Conservation (phyloP, 1,139 yeast species). For the Kazachstania sp. region DNA sequence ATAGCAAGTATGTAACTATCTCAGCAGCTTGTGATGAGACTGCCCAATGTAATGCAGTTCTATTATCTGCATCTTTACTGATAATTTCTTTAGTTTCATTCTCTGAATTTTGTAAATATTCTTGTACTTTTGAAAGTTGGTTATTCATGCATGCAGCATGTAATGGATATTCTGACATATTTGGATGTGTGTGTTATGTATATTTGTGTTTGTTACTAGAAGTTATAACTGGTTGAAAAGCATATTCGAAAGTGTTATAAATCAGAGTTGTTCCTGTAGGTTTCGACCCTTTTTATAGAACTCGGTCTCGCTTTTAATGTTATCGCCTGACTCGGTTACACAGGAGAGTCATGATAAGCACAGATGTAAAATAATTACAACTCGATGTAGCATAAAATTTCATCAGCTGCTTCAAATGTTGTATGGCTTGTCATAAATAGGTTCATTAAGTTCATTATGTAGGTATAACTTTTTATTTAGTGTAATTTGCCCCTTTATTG, state of each 20-base stretch:
- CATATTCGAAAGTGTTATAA: background rate
- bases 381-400: too few relatives aligned
- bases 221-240: background rate
- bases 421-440: too few relatives aligned
- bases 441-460: too few relatives aligned
- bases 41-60: conserved; percentile 90
- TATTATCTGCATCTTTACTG: conserved; percentile 55
- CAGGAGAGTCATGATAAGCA: too few relatives aligned
- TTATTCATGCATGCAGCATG: conserved; percentile 30
- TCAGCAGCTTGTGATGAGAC: conserved; percentile 53
- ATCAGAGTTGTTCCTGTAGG: too few relatives aligned
- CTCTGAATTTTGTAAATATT: conserved; percentile 13
- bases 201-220: background rate
- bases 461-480: too few relatives aligned
- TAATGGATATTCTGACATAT: conserved; percentile 17
- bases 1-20: conserved; percentile 34
- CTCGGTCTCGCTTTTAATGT: too few relatives aligned
- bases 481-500: background rate
- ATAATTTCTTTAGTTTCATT: conserved; percentile 8
- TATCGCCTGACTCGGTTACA: too few relatives aligned
- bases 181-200: background rate
- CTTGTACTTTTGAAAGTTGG: conserved; percentile 19
- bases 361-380: too few relatives aligned
- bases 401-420: too few relatives aligned
- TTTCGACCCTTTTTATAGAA: too few relatives aligned